Evolutionary conservation across 1,284 basidiomycete genomes (phyloP).

Genomic region (Xerocomus amazonicus): DNA sequence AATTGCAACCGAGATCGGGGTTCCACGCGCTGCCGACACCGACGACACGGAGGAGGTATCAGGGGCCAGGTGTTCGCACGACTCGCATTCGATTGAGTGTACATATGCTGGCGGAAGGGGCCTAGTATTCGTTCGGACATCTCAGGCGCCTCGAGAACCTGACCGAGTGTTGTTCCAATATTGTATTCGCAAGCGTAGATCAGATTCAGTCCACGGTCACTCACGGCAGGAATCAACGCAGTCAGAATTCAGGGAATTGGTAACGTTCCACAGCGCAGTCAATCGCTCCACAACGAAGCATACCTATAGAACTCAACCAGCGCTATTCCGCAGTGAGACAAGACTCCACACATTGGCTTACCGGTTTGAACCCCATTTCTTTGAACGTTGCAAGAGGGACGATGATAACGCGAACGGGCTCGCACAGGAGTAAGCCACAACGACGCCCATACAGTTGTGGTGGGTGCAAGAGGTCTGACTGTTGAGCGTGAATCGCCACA

Average conservation of each 20-base stretch:
- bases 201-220: background rate
- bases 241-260: background rate
- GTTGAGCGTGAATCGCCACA: too few relatives aligned
- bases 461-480: too few relatives aligned
- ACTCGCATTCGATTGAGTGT: slow-evolving; percentile 5
- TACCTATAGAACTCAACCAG: background rate
- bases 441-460: too few relatives aligned
- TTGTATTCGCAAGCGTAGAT: background rate
- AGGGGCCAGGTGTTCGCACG: slow-evolving; percentile 2
- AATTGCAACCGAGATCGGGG: slow-evolving; percentile 17
- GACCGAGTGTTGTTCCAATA: background rate
- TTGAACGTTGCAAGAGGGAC: background rate
- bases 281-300: background rate
- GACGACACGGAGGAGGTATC: background rate
- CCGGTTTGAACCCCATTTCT: background rate
- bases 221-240: background rate
- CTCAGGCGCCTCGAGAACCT: background rate
- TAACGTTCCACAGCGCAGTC: too few relatives aligned
- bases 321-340: too few relatives aligned
- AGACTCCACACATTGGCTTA: background rate
- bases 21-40: slow-evolving; percentile 27
- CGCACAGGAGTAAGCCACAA: background rate
- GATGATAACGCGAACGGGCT: background rate
- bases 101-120: background rate
- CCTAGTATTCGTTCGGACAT: background rate